Conservation (phyloP, 148 eudicot genomes). For the Heliamphora exappendiculata region DNA sequence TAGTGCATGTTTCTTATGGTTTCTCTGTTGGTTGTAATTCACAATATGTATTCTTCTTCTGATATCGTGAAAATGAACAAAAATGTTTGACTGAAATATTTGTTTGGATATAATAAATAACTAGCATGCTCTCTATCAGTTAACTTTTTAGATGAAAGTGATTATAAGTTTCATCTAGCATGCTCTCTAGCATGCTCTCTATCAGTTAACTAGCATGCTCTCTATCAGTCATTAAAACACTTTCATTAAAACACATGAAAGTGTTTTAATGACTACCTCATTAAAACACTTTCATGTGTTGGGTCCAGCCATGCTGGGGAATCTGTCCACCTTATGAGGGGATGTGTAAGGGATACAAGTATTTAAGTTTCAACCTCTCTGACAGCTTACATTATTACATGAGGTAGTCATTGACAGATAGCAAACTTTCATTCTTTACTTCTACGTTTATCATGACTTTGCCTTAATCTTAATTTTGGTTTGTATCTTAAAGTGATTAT, state of each 20-base stretch:
- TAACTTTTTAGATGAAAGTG: neutral
- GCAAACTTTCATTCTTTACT: slow-evolving; percentile 2
- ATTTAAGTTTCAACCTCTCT: neutral
- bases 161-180: neutral
- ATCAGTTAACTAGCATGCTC: no score
- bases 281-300: neutral
- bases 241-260: no score
- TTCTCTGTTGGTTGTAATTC: neutral
- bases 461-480: neutral
- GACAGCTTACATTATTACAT: neutral
- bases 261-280: no score
- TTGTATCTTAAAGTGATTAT: neutral
- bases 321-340: neutral
- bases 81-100: neutral
- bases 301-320: no score
- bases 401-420: neutral
- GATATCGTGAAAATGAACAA: neutral
- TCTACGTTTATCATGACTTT: slow-evolving; percentile 4
- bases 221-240: no score
- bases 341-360: neutral
- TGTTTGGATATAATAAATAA: neutral
- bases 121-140: neutral
- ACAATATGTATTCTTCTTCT: neutral
- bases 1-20: neutral
- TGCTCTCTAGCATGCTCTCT: no score